Evolutionary conservation across 306 rosid species (phyloP).

Genomic region (Dryas octopetala): DNA sequence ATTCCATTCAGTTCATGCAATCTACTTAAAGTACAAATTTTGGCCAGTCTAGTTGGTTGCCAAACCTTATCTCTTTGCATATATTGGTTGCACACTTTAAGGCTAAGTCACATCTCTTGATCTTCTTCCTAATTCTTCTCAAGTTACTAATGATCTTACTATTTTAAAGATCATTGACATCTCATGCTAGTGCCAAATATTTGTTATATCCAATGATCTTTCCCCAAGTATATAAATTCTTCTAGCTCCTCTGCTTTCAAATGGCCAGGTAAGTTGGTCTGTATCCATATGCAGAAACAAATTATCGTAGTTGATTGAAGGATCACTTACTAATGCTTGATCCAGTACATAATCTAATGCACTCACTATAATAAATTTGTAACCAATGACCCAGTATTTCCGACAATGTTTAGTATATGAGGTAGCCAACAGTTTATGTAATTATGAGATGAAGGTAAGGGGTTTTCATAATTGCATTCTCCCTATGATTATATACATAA

Average conservation of each 20-base stretch:
- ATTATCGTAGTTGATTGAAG: not conserved
- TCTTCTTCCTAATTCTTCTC: not conserved
- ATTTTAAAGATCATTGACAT: not conserved
- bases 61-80: not conserved
- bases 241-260: constrained; percentile 1
- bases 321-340: constrained; percentile 1
- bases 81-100: not conserved
- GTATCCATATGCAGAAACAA: not conserved
- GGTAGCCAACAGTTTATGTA: not conserved
- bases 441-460: constrained; percentile 5
- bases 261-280: not conserved
- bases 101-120: not conserved
- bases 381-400: not conserved
- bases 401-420: not conserved
- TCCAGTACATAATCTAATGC: not conserved
- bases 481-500: not conserved
- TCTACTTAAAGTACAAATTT: not conserved
- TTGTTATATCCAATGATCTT: not conserved
- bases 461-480: too few relatives aligned
- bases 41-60: not conserved
- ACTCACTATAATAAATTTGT: not conserved
- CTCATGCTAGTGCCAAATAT: constrained; percentile 1
- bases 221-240: not conserved
- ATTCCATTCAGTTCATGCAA: not conserved
- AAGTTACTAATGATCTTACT: not conserved